Base-by-base conservation (phyloP, 2,329 filamentous ascomycete genomes). In the Macrophomina phaseolina region DNA sequence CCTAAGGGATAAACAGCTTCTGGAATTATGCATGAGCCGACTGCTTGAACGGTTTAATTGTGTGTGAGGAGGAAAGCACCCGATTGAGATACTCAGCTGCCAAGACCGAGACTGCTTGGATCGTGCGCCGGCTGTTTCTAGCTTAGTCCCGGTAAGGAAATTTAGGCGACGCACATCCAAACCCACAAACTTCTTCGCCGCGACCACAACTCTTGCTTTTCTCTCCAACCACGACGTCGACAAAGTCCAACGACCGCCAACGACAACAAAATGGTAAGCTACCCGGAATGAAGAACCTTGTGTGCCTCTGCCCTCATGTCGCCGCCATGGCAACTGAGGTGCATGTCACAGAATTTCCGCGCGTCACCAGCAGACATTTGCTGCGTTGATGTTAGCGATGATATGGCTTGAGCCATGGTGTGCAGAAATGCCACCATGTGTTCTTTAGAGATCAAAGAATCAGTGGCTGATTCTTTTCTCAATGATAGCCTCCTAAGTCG, bases 401-500 rank as follows among this genome's bases (percentile, higher is more conserved):
- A 62, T 62, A 53, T 66, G 64, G 64, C 64, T 66, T 66, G 64
- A 66, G 56, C 56, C 36, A 46, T 40, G 23, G 46, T 18, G 64
- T 32, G 64, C 64, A 53, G 46, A 52, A 62, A 66, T 66, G 55
- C 36, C 48, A 52, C 36, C 14, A 49, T 48, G 42, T 28, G 65
- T 23, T 67, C 65, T 67, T 51, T 67, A 67, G 65, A 63, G 65
- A 67, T 67, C 12, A 56, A 53, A 67, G 60, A 55, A 64, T 63
- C 75, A 84, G 86, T 84, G 82, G 91, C 93, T 97, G 91, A 97
- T 93, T 97, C 91, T 95, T 94, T 96, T 93, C 94, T 98, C 94
- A 95, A 98, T 98, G 94, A 98, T 87, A 98, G 95, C 93, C 95
- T 91, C 78, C 94, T 82, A 99, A 98, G 87, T 78, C 82, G 79